Base-by-base conservation (phyloP, 768 basidiomycete species). In the Mycena floridula region DNA sequence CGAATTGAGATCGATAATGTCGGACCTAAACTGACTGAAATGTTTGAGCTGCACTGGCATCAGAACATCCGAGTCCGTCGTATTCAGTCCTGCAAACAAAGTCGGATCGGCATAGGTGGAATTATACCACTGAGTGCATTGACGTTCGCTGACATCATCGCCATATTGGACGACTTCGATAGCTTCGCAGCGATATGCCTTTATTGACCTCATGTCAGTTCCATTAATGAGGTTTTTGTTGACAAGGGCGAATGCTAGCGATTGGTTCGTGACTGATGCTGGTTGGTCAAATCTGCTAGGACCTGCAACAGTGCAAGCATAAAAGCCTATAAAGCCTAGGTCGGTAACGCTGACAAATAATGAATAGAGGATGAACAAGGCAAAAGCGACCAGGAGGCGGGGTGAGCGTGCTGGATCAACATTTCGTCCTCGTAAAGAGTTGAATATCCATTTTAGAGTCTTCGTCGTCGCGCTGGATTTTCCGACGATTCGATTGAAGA, bases 41-140 rank as follows among this genome's bases (percentile, higher is more conserved):
- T 48, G 27, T 1, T 24, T 25, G 9, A 57, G 47, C 22, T 53
- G 51, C 22, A 50, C 51, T 1, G 51, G 50, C 50, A 57, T 53
- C 22, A 59, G 53, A 30, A 52, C 46, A 25, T 52, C 58, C 22
- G 52, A 54, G 30, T 59, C 58, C 4, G 58, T 56, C 4, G 50
- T 45, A 25, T 59, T 59, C 11, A 57, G 25, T 7, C 25, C 43
- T 13, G 12, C 8, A 42, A 54, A 57, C 23, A 54, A 24, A 11
- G 42, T 45, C 13, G 25, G 24, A n/a, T 59, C 56, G 23, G 45
- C 53, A 24, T 50, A 56, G 5, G 58, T 59, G 1, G 50, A 50
- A 43, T 59, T 59, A 21, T 40, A 46, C 56, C 56, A 59, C 6
- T 44, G 25, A 6, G 48, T 52, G 38, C 59, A 59, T 18, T 43